Evolutionary conservation across 345 rosid species (phyloP), one percentile per base, ranked within the genome.

Genomic region (Pistacia vera): DNA sequence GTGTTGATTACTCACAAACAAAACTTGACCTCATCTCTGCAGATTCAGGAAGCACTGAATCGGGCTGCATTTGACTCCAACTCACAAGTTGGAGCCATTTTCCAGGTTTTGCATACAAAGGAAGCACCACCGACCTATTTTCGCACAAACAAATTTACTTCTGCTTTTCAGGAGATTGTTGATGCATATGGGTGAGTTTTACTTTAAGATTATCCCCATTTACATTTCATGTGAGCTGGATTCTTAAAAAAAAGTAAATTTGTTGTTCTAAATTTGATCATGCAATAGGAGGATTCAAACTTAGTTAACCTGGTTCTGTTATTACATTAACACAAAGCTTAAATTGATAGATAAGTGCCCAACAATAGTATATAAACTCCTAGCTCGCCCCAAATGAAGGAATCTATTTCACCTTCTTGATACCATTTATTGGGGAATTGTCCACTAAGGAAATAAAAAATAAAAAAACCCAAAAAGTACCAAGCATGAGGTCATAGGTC

Each of bases 101-200:
- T 96, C 82, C 97, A 87, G 83, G 87, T 92, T 80, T 78, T 93
- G 85, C 90, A 89, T 76, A 89, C 98, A 76, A 93, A 86, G 83
- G 99, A 93, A 79, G 78, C 85, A 73, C 99, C 99, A 3, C 99
- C 25, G 25, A 25, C 25, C 25, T 25, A 25, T 25, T 25, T 25
- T 25, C 25, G 25, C 25, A 25, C 25, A 25, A 25, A 25, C 25
- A 25, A 25, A 25, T 89, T 96, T 78, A 91, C 97, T 59, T 74
- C 95, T 77, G 97, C 97, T 20, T 91, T 93, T 80, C 99, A 93
- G 85, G 99, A 91, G 82, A 93, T 92, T 84, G 98, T 96, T 72
- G 99, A 96, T 71, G 97, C 98, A 2, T 93, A 94, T 77, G 99
- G 98, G 99, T 92, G 80, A 87, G 94, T 87, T 75, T 35, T 59